Evolutionary conservation across 208 protist genomes (phyloP).

Genomic region (Trypanosomatidae sp.): DNA sequence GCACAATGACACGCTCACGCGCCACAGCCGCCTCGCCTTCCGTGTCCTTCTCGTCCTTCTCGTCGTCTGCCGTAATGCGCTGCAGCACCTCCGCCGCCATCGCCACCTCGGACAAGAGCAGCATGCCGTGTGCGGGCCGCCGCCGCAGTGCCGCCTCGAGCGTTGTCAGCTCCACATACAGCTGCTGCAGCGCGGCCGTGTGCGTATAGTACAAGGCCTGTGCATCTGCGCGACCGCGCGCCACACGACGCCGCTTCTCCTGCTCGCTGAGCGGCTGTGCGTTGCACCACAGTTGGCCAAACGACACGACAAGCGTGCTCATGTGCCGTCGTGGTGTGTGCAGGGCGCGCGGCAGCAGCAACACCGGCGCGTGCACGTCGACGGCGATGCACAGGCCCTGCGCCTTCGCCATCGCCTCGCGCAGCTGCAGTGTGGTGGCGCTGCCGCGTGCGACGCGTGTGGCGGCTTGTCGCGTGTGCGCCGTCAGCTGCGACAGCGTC

Average conservation of each 20-base stretch:
- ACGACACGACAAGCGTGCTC: constrained; percentile 45
- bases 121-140: constrained; percentile 39
- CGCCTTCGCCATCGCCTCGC: constrained; percentile 27
- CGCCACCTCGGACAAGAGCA: constrained; percentile 57
- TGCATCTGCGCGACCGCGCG: constrained; percentile 14
- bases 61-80: constrained; percentile 37
- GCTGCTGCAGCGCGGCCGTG: constrained; percentile 46
- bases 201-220: constrained; percentile 61
- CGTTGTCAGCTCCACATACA: constrained; percentile 68
- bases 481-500: constrained; percentile 30
- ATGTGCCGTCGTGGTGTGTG: constrained; percentile 14
- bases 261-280: constrained; percentile 40
- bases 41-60: background rate
- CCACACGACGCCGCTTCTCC: constrained; percentile 24
- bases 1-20: constrained; percentile 52
- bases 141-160: constrained; percentile 32
- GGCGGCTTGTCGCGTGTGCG: constrained; percentile 26
- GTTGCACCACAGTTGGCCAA: constrained; percentile 55
- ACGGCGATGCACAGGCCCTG: constrained; percentile 56
- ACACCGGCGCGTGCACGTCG: constrained; percentile 57
- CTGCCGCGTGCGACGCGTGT: constrained; percentile 23
- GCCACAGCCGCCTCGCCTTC: constrained; percentile 5
- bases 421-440: constrained; percentile 46
- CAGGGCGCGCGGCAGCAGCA: constrained; percentile 54
- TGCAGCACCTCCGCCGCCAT: constrained; percentile 58